Evolutionary conservation across 306 rosid species (phyloP).

Genomic region (Erythrophleum fordii): DNA sequence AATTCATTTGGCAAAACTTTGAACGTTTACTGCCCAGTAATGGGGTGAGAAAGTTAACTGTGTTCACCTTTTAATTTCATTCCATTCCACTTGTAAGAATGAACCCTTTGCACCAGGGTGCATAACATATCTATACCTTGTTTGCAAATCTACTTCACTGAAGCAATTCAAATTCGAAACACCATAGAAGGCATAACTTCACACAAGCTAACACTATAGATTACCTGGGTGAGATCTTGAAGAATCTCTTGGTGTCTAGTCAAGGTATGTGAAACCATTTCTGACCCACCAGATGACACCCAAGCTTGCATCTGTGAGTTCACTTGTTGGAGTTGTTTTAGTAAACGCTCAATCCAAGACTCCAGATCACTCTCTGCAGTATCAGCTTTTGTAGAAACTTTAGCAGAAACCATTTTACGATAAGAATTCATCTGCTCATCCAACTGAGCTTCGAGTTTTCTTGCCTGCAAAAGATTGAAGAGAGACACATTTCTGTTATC

Average conservation of each 20-base stretch:
- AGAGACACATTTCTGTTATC: conserved; percentile 25
- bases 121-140: conserved; percentile 20
- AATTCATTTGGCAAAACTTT: conserved; percentile 19
- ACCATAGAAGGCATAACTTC: conserved; percentile 21
- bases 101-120: not conserved
- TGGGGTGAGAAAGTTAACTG: not conserved
- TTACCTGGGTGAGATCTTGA: conserved; percentile 97
- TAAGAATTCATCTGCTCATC: conserved; percentile 91
- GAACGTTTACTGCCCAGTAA: not conserved
- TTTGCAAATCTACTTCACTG: conserved; percentile 4
- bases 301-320: conserved; percentile 97
- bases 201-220: conserved; percentile 24
- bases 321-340: conserved; percentile 93
- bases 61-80: not conserved
- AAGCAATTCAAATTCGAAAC: conserved; percentile 19
- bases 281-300: conserved; percentile 97
- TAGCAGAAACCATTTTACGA: conserved; percentile 83
- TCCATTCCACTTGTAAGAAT: not conserved
- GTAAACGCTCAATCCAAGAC: conserved; percentile 73
- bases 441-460: conserved; percentile 95
- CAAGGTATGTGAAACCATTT: conserved; percentile 98
- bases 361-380: conserved; percentile 70
- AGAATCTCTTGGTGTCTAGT: conserved; percentile 98
- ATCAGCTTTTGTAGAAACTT: conserved; percentile 71
- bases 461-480: conserved; percentile 61